Percentiles rank a stretch among this genome's conserved stretches.
These are phyloP conservation scores for Alternaria angustiovoidea DNA, from an alignment of 2,329 filamentous ascomycete genomes.

Conservation along the genomic window DNA sequence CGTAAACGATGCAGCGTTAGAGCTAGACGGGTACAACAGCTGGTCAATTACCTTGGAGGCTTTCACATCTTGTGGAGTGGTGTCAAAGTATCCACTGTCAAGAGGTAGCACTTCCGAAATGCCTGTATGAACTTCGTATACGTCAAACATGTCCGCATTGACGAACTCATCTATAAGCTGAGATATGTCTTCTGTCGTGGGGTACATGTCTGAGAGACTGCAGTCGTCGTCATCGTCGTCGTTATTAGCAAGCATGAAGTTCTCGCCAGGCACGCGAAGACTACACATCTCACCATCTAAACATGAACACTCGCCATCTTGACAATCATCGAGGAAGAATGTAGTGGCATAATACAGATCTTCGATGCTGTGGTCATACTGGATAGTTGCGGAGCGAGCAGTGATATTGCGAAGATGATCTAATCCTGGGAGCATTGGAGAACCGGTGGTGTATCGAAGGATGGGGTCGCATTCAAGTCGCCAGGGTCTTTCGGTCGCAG, in stretches of 20 bases:
- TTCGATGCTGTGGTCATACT: slow-evolving; percentile 13
- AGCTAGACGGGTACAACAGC: background rate
- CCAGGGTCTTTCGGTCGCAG: background rate
- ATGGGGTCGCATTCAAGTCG: slow-evolving; percentile 4
- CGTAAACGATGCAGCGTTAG: background rate
- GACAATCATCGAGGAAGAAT: slow-evolving; percentile 10
- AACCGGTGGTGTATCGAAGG: background rate
- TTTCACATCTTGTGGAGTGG: background rate
- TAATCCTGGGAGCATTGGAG: slow-evolving; percentile 11
- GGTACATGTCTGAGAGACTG: background rate
- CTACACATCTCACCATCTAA: background rate
- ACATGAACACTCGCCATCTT: slow-evolving; percentile 11
- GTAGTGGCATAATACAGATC: slow-evolving; percentile 11
- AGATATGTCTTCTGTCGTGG: background rate
- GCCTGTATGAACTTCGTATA: background rate
- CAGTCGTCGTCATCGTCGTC: background rate
- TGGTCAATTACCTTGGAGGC: background rate
- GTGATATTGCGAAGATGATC: slow-evolving; percentile 4
- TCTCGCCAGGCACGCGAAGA: background rate
- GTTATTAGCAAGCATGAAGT: background rate
- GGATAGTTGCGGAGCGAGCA: slow-evolving; percentile 3
- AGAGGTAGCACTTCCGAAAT: background rate
- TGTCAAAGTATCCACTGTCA: background rate
- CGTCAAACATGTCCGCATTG: background rate
- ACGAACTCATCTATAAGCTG: background rate